Conservation (phyloP, 306 rosid species). For the Medicago ruthenica region DNA sequence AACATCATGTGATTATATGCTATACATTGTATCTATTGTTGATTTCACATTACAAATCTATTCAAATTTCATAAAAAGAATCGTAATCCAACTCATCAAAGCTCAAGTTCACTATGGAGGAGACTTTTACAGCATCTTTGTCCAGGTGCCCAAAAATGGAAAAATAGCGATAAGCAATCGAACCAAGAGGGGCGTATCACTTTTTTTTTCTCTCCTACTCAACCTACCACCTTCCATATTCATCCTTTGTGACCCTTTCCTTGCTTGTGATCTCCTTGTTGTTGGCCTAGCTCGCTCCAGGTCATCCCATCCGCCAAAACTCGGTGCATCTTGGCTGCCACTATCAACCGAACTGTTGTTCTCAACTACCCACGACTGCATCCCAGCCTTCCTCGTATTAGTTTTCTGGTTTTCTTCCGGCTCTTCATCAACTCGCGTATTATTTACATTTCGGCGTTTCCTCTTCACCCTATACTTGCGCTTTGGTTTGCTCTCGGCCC, state of each 20-base stretch:
- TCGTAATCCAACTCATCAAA: slow-evolving; percentile 33
- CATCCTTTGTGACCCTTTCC: slow-evolving; percentile 45
- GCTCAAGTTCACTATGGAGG: neutral
- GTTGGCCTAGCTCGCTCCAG: slow-evolving; percentile 60
- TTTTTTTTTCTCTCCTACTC: slow-evolving; percentile 68
- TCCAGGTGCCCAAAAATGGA: slow-evolving; percentile 92
- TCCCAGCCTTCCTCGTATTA: slow-evolving; percentile 50
- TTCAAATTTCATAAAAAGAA: neutral
- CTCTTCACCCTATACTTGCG: slow-evolving; percentile 63
- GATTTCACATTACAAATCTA: slow-evolving; percentile 2
- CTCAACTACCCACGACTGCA: slow-evolving; percentile 83
- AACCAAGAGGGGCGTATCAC: slow-evolving; percentile 77
- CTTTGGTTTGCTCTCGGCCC: slow-evolving; percentile 53
- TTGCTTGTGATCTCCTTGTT: slow-evolving; percentile 45
- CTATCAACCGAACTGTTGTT: slow-evolving; percentile 52
- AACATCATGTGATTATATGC: neutral
- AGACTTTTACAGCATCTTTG: slow-evolving; percentile 69
- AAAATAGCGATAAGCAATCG: slow-evolving; percentile 86
- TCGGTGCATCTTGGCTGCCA: slow-evolving; percentile 40
- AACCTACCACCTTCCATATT: slow-evolving; percentile 60
- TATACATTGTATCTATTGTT: neutral
- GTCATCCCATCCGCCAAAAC: slow-evolving; percentile 95
- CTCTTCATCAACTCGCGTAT: slow-evolving; percentile 44
- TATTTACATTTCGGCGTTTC: slow-evolving; percentile 48
- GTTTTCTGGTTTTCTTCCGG: slow-evolving; percentile 52